Conservation (phyloP, 345 rosid species). For the Eucalyptus cladocalyx region DNA sequence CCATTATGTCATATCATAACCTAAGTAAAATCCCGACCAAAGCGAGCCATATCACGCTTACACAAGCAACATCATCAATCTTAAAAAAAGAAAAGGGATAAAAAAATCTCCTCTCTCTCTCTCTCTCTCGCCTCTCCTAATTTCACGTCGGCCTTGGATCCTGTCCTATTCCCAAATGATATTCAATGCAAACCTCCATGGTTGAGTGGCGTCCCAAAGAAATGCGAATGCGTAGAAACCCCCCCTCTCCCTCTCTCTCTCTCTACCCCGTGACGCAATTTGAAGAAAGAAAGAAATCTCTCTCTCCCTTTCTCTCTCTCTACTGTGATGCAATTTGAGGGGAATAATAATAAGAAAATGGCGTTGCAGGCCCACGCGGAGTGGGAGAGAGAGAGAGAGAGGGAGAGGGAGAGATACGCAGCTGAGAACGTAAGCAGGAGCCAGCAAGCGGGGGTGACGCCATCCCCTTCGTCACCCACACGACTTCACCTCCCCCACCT, state of each 20-base stretch:
- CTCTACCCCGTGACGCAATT: background rate
- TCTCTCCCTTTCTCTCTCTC: background rate
- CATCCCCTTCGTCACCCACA: slow-evolving; percentile 1
- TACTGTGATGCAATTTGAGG: background rate
- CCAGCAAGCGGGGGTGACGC: slow-evolving; percentile 12
- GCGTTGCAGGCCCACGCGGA: background rate
- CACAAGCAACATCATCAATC: background rate
- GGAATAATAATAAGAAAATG: background rate
- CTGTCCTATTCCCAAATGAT: background rate
- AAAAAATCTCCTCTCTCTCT: background rate
- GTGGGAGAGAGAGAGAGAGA: background rate
- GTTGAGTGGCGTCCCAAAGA: background rate
- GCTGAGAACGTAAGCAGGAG: slow-evolving; percentile 4
- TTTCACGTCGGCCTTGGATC: background rate
- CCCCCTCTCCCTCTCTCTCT: background rate
- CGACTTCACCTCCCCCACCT: slow-evolving; percentile 10
- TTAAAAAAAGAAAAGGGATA: fast-evolving
- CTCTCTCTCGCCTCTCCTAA: background rate
- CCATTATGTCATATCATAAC: background rate
- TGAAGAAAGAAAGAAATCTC: background rate
- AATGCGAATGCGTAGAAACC: background rate
- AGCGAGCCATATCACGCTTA: background rate
- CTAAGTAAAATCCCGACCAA: background rate
- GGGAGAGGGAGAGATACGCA: background rate
- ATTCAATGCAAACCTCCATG: background rate